Percentiles rank a stretch among this genome's conserved stretches.
Evolutionary conservation across 1,139 yeast genomes (phyloP).

Genomic region (Blastobotrys capitulatus): DNA sequence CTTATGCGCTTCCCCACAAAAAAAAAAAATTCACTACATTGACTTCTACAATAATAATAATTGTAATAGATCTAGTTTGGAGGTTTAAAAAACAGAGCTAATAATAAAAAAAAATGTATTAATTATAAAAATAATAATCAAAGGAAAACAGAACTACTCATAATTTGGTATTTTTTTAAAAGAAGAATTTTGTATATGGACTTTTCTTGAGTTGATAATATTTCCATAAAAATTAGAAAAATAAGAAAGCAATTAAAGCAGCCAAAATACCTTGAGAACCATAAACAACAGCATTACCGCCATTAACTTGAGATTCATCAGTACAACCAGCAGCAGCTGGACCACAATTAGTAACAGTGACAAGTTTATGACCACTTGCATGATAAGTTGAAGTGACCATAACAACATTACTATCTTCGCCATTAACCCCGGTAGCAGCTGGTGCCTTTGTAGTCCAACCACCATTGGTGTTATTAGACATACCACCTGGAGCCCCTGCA

Average conservation of each 20-base stretch:
- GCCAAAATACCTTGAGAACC: not conserved
- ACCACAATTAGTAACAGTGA: conserved; percentile 5
- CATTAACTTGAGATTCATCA: conserved; percentile 3
- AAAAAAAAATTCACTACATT: no score
- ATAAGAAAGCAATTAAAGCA: not conserved
- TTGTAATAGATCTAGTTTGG: no score
- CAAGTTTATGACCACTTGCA: not conserved
- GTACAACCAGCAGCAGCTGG: not conserved
- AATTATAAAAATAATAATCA: no score
- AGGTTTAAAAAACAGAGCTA: no score
- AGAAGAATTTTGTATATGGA: no score
- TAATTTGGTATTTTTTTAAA: no score
- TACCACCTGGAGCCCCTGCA: not conserved
- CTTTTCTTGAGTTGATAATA: no score
- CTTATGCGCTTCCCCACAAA: no score
- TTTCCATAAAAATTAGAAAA: not conserved
- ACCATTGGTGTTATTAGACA: not conserved
- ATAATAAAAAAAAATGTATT: no score
- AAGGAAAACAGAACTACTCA: no score
- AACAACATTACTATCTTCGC: not conserved
- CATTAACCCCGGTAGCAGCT: not conserved
- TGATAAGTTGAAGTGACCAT: not conserved
- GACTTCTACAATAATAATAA: no score
- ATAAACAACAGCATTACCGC: not conserved
- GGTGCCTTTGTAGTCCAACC: not conserved